Evolutionary conservation across 495 filamentous ascomycete genomes (phyloP), one percentile per base, ranked within the genome.

Genomic region (Mytilinidion resinicola): DNA sequence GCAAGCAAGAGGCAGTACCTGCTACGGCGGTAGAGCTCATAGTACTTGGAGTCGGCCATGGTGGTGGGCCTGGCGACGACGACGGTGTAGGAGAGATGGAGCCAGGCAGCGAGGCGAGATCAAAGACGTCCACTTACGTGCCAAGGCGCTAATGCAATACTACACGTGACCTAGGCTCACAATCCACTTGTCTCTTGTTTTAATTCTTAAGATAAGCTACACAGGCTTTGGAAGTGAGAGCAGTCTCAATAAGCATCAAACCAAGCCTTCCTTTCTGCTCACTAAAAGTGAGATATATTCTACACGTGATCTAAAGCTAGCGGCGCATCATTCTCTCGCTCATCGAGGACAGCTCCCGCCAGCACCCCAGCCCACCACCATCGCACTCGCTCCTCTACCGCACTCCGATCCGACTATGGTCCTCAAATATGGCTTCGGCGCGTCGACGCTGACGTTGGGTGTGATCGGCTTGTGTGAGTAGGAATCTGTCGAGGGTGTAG

Each of bases 21-120:
- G 84, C 90, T 93, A 76, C 90, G 87, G 64, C 91, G 89, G 72
- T 98, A 98, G 62, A 98, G 83, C 81, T 98, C 93, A 72, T 96
- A 97, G 75, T 88, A 96, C 61, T 68, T 67, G 17, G 59, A 17
- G 25, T 67, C 64, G 43, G 67, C 69, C 71, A 72, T 72, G 33
- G 38, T 69, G 43, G 17, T 42, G n/a, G 41, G 15, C 49, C 7
- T 42, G 56, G 50, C 35, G 15, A 37, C 48, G 37, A 49, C n/a
- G 49, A 34, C 8, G 48, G 20, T 25, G 53, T 15, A 43, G 36
- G 30, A 51, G 30, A 21, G 14, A 15, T 34, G 33, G 15, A 54
- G 47, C 39, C 51, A 49, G 46, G 46, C 46, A 42, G 1, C 39
- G 9, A 30, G 39, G 39, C 39, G 39, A 9, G 39, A 42, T 17